Base-by-base conservation (phyloP, 352 stramenopile genomes). In the Globisporangium splendens region DNA sequence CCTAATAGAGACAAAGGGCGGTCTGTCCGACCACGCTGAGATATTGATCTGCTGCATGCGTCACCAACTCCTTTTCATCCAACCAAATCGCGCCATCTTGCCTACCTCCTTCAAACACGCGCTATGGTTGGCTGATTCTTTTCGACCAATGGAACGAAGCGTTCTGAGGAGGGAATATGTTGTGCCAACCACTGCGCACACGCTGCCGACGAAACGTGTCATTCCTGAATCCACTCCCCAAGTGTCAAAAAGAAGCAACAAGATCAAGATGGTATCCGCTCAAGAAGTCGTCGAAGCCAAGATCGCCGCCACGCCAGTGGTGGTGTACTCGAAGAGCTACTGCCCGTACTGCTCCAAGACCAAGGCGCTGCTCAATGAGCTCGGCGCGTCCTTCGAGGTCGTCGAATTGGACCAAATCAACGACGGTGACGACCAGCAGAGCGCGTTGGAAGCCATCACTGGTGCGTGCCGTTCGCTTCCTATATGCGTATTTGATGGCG, bases 271-370 rank as follows among this genome's bases (percentile, higher is more conserved):
- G 80, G 53, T 70, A 39, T 88, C 66, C 65, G 69, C 66, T 51
- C 81, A 83, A 54, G 73, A 91, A 62, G 78, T 77, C 64, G 73
- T 94, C 31, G 70, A 91, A 72, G 61, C 70, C 28, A 77, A 81
- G 63, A 73, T 92, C 53, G 65, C 75, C n/a, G 46, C 62, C 17
- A 68, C 73, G 58, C 63, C 62, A 28, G 76, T 94, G 35, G 70
- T 86, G 35, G 73, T 94, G 53, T 99, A 97, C 75, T 97, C 89
- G 60, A 99, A 99, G 80, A 86, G 78, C 31, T 98, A 93, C 76
- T 99, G 96, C 68, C 90, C 91, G 33, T 98, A 97, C 78, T 99
- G 96, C 76, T 75, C 70, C 50, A 77, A 78, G 52, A 87, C 79
- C 59, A 91, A 91, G 72, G 53, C 50, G 44, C 66, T 91, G 51